A percentile compares a stretch with the other conserved stretches of the same genome.
Conservation (phyloP, 768 basidiomycete species). For the Tylopilus intermedius region DNA sequence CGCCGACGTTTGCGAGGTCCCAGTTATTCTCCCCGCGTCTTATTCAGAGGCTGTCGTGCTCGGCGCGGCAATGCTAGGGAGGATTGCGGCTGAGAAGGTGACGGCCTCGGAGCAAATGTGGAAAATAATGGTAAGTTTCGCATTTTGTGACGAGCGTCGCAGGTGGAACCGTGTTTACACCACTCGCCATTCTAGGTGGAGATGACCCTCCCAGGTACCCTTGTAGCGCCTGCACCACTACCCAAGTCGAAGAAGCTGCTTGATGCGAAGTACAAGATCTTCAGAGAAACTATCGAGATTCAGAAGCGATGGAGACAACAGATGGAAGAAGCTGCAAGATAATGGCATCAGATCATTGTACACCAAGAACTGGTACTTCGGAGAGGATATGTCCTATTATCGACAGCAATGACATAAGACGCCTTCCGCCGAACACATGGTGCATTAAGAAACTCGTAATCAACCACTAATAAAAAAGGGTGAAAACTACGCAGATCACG, state of each 20-base stretch:
- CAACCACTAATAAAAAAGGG: too few species aligned
- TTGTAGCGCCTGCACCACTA: conserved; percentile 61
- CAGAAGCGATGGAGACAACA: conserved; percentile 83
- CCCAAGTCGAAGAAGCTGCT: conserved; percentile 67
- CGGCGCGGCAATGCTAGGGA: conserved; percentile 90
- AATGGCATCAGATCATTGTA: not conserved
- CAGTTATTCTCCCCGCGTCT: conserved; percentile 76
- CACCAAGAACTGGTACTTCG: not conserved
- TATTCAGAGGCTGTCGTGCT: conserved; percentile 80
- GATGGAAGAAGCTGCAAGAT: conserved; percentile 55
- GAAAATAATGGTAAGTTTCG: conserved; percentile 74
- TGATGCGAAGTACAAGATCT: conserved; percentile 91
- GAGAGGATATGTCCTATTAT: not conserved
- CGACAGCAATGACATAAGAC: not conserved
- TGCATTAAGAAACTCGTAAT: too few species aligned
- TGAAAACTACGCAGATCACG: too few species aligned
- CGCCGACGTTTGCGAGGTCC: conserved; percentile 77
- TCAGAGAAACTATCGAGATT: conserved; percentile 80
- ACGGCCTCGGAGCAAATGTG: conserved; percentile 67
- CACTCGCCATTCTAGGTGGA: conserved; percentile 50
- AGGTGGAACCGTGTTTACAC: not conserved
- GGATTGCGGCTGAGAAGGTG: conserved; percentile 68
- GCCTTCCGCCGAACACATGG: not conserved
- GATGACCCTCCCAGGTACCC: conserved; percentile 84
- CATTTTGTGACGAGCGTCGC: not conserved